phyloP scores from a whole-genome alignment of 2,329 filamentous ascomycete species.

The Arachnopeziza araneosa region DNA sequence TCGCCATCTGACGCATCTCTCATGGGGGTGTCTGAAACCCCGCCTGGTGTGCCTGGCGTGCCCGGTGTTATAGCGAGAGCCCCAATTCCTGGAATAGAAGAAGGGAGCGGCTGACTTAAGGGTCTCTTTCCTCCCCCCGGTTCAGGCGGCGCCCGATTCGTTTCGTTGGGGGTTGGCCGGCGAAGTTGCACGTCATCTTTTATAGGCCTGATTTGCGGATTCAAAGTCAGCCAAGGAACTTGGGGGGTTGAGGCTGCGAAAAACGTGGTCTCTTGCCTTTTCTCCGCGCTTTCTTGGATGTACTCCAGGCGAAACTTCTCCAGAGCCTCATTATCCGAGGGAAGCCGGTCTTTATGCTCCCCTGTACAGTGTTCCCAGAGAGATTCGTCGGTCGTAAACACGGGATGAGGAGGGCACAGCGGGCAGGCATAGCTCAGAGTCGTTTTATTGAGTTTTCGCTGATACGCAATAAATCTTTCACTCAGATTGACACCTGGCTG shows the following conservation, averaged over 20 bases:
- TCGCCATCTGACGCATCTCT: conserved; percentile 15
- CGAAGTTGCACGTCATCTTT: not conserved
- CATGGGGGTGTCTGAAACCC: conserved; percentile 16
- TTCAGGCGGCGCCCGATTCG: not conserved
- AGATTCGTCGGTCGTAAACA: not conserved
- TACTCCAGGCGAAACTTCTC: not conserved
- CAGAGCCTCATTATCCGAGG: not conserved
- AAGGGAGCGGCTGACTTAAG: not conserved
- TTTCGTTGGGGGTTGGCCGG: not conserved
- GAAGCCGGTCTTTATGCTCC: not conserved
- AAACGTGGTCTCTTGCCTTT: not conserved
- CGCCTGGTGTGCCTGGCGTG: conserved; percentile 4
- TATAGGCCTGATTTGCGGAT: not conserved
- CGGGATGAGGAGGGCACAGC: not conserved
- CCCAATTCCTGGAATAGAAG: conserved; percentile 16
- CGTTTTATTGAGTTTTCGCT: not conserved
- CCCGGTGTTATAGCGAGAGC: conserved; percentile 15
- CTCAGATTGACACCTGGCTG: not conserved
- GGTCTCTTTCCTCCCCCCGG: not conserved
- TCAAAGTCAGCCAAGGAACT: not conserved
- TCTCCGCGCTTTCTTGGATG: not conserved
- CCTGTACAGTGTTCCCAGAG: not conserved
- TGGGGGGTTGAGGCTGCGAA: not conserved
- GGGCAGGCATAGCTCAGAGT: not conserved
- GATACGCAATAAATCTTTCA: not conserved